Conservation (phyloP, 169 alveolate genomes). For the Cryptosporidium canis region DNA sequence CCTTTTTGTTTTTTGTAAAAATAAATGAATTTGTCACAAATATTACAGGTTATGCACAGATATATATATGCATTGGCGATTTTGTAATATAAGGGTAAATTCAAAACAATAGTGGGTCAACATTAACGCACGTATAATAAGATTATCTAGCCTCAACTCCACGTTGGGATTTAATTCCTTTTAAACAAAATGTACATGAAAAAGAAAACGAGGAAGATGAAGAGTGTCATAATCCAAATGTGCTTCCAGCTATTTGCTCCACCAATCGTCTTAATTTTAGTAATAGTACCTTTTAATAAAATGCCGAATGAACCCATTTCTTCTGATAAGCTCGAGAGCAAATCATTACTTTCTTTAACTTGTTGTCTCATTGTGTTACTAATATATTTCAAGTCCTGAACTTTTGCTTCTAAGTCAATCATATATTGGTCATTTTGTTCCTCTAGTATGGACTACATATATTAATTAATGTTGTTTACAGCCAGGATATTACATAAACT, state of each 20-base stretch:
- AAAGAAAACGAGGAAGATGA: slow-evolving; percentile 32
- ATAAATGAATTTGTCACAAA: not conserved
- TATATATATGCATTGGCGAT: not conserved
- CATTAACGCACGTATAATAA: too few relatives aligned
- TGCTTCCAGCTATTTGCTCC: slow-evolving; percentile 55
- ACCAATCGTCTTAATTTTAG: slow-evolving; percentile 27
- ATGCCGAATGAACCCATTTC: slow-evolving; percentile 67
- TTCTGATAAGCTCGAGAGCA: slow-evolving; percentile 53
- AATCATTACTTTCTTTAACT: slow-evolving; percentile 63
- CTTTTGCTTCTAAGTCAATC: slow-evolving; percentile 67
- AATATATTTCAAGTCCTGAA: slow-evolving; percentile 41
- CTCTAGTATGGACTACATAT: slow-evolving; percentile 49
- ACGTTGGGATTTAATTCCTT: slow-evolving; percentile 21
- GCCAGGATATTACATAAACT: not conserved
- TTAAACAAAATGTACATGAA: slow-evolving; percentile 47
- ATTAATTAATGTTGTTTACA: not conserved
- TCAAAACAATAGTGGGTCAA: not conserved
- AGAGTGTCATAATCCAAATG: slow-evolving; percentile 38
- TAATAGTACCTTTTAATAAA: slow-evolving; percentile 47
- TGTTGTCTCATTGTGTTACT: slow-evolving; percentile 60
- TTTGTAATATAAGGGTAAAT: not conserved
- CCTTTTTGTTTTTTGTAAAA: not conserved
- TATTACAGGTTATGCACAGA: not conserved
- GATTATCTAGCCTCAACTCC: too few relatives aligned
- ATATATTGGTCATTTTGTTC: slow-evolving; percentile 69